These are phyloP conservation scores for Acanthamoeba healyi DNA, from an alignment of 208 protist species.

Conservation along the genomic window DNA sequence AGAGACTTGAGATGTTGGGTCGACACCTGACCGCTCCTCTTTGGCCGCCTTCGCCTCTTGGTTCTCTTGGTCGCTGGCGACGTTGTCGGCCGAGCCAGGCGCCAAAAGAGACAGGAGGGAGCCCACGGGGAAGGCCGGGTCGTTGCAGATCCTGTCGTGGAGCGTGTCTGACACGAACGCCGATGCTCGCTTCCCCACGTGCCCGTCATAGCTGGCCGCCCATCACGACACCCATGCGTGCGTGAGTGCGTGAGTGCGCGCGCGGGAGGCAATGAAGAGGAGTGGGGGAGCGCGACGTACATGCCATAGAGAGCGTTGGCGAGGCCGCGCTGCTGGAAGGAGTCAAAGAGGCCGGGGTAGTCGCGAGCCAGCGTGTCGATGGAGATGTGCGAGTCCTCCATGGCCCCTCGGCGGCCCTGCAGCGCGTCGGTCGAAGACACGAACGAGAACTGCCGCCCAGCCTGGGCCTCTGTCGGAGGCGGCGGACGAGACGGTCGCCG, in stretches of 20 bases:
- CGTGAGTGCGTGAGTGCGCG: no score
- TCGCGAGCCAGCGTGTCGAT: not conserved
- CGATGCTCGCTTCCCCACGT: constrained; percentile 47
- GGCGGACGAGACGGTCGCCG: no score
- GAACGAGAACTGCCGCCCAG: not conserved
- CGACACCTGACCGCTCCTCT: no score
- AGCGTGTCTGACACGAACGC: constrained; percentile 35
- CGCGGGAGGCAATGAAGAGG: no score
- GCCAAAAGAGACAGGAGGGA: not conserved
- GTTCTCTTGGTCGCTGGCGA: not conserved
- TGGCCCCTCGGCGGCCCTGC: not conserved
- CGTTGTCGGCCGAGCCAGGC: not conserved
- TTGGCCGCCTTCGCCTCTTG: not conserved
- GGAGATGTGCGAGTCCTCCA: constrained; percentile 56
- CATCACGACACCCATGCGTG: not conserved
- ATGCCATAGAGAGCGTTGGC: constrained; percentile 37
- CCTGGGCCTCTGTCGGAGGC: not conserved
- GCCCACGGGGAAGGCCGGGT: not conserved
- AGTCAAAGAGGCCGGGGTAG: not conserved
- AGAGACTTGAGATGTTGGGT: no score
- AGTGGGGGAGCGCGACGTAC: not conserved
- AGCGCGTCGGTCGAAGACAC: constrained; percentile 30
- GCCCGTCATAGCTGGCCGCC: not conserved
- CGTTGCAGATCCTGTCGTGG: not conserved
- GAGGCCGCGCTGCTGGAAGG: not conserved